Base-by-base conservation (phyloP, 2,329 filamentous ascomycete species). In the Thermomyces lanuginosus region DNA sequence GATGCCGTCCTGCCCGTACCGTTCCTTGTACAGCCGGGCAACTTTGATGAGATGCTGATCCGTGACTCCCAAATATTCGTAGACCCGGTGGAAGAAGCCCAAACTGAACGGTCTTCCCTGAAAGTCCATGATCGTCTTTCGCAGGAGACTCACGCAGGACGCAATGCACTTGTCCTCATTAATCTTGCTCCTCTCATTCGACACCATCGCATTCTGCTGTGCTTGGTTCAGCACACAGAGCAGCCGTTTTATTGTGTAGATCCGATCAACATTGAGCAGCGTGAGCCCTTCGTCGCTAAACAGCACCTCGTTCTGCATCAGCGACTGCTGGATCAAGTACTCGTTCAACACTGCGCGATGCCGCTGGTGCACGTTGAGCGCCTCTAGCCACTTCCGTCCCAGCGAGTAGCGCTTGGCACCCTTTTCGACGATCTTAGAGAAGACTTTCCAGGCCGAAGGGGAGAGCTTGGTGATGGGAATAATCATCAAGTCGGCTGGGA, bases 241-340 rank as follows among this genome's bases (percentile, higher is more conserved):
- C 9, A 52, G 43, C 16, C 51, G 51, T 32, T 60, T 60, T 34
- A 60, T 48, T 8, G 49, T 57, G 30, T 57, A 58, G 30, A 59
- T 53, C 20, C 55, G 53, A 38, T 60, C 55, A 35, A 58, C 52
- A 28, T 50, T 57, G 7, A 60, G 42, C 5, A 60, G 35, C 0
- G 55, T 57, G 17, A 60, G 38, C 2, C 55, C 56, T 32, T 60
- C 56, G 22, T 53, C 49, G 29, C 48, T 53, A 40, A 56, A 58
- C 17, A 58, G 41, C 17, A 58, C 47, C 28, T 59, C 53, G 29
- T 58, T 56, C 32, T 60, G 56, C 20, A 53, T 35, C 21, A 59
- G 49, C 5, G 55, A 58, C 31, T 56, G 53, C 27, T 53, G 44
- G 20, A 56, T 42, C 4, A 58, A 44, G 33, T 56, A 55, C 16